A percentile compares a stretch with the other conserved stretches of the same genome.
Conservation (phyloP, 345 rosid genomes). For the Aquilaria malaccensis region DNA sequence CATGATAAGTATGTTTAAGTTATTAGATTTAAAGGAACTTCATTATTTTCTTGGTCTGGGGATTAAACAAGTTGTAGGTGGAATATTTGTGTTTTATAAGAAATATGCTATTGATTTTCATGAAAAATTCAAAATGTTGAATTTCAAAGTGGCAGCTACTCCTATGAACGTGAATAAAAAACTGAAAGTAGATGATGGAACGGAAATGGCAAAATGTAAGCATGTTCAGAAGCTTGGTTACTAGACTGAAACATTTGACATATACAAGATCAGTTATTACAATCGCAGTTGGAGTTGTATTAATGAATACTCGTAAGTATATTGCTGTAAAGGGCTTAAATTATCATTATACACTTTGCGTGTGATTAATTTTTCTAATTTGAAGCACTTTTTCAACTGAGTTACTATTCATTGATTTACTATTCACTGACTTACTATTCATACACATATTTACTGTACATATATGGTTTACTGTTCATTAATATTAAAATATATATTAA, state of each 20-base stretch:
- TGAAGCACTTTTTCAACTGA: too few relatives aligned
- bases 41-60: neutral
- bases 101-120: neutral
- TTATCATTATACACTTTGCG: too few relatives aligned
- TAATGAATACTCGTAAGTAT: too few relatives aligned
- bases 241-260: neutral
- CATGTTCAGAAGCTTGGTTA: neutral
- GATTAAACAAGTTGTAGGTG: neutral
- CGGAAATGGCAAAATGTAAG: too few relatives aligned
- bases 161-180: neutral
- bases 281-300: neutral
- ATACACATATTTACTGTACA: too few relatives aligned
- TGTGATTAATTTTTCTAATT: too few relatives aligned
- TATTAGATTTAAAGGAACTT: neutral
- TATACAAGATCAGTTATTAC: neutral
- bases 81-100: neutral
- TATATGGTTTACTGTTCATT: too few relatives aligned
- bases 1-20: neutral
- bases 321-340: too few relatives aligned
- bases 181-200: too few relatives aligned
- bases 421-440: too few relatives aligned
- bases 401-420: too few relatives aligned
- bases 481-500: too few relatives aligned
- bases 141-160: neutral
- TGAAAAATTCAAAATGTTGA: neutral